Base-by-base conservation (phyloP, 75 land plant genomes). In the Pinus taeda region DNA sequence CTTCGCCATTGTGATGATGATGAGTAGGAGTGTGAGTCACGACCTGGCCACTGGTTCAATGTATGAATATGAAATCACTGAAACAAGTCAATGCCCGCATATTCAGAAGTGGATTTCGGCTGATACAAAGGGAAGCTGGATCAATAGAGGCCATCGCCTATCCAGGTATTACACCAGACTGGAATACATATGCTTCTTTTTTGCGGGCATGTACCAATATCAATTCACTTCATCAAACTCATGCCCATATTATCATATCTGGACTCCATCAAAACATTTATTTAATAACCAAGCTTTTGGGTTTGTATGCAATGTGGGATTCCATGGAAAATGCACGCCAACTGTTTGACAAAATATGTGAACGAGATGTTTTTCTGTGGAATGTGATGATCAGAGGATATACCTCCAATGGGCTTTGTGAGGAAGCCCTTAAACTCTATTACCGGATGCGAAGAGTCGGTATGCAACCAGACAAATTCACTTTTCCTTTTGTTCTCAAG, bases 361-460 rank as follows among this genome's bases (percentile, higher is more conserved):
- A 37, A 2, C 74, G 49, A 57, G 81, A 87, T 76, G 74, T 81
- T 1, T 80, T 76, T 60, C 56, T 75, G 14, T 78, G 83, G 81
- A 84, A 78, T 71, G 74, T 77, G 15, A 87, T 87, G 80, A 87
- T 87, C 33, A 81, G 78, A 67, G 89, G 76, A 37, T 81, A 84
- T 77, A 74, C 72, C 5, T 22, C 15, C 21, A 79, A 71, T 81
- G 84, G 81, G 2, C 70, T 49, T 8, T 26, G 60, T 30, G 64
- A 69, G 62, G 74, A 84, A 59, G 81, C 87, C 42, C n/a, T 87
- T 13, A 57, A 76, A 11, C 33, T 87, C 22, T 84, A 78, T 53
- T 71, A 72, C 56, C 15, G 20, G 55, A 80, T 71, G 86, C 72
- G 64, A n/a, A 36, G 33, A 14, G 57, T 26, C 33, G 80, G 76